Evolutionary conservation across 345 rosid species (phyloP).

Genomic region (Adansonia digitata): DNA sequence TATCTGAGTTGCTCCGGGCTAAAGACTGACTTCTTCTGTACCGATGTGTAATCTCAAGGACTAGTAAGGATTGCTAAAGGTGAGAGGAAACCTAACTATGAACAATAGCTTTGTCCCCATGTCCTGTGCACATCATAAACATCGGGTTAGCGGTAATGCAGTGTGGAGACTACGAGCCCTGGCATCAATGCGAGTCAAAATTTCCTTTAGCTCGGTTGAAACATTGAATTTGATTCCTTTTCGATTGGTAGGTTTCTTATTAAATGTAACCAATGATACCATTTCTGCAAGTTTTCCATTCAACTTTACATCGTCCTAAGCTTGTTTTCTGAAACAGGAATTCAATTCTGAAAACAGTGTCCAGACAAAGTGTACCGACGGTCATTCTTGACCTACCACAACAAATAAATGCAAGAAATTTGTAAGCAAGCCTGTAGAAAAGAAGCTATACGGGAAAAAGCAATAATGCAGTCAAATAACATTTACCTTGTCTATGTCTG

Average conservation of each 20-base stretch:
- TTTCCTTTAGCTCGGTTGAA: constrained; percentile 53
- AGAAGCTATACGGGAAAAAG: background rate
- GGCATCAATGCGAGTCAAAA: constrained; percentile 46
- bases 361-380: constrained; percentile 72
- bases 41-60: constrained; percentile 9
- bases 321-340: constrained; percentile 57
- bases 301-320: constrained; percentile 48
- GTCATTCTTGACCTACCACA: constrained; percentile 58
- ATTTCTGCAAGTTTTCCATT: constrained; percentile 68
- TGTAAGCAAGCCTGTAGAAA: background rate
- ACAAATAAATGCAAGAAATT: constrained; percentile 12
- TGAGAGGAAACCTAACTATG: constrained; percentile 43
- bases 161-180: constrained; percentile 45
- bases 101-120: constrained; percentile 81
- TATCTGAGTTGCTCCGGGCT: background rate
- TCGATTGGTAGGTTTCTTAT: constrained; percentile 32
- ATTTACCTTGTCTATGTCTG: too few species aligned
- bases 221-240: constrained; percentile 37
- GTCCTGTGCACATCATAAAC: constrained; percentile 91
- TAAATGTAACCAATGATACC: constrained; percentile 68
- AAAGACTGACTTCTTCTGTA: background rate
- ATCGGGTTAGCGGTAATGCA: constrained; percentile 71
- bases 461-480: too few species aligned
- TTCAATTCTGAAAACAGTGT: constrained; percentile 78
- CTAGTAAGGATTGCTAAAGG: constrained; percentile 12